These are phyloP conservation scores for Colletotrichum coccodes DNA, from an alignment of 2,329 filamentous ascomycete genomes.

Conservation along the genomic window DNA sequence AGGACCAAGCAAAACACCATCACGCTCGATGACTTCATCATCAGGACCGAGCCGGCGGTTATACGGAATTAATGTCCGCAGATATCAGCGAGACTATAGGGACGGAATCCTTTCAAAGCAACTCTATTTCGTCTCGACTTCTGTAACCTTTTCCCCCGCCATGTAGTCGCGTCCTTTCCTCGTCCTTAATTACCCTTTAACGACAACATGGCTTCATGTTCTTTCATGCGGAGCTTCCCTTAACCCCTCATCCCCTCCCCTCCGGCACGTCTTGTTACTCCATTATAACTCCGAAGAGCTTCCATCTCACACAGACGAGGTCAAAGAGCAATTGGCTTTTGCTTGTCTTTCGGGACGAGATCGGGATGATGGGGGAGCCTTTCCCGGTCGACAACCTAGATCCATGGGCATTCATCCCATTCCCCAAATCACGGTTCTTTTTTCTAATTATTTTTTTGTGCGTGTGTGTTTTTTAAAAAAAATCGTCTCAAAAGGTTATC, in stretches of 20 bases:
- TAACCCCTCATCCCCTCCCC: not conserved
- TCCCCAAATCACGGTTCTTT: not conserved
- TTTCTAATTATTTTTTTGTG: not conserved
- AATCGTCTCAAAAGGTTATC: not conserved
- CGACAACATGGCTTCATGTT: conserved; percentile 5
- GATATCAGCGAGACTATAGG: not conserved
- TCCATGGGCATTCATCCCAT: not conserved
- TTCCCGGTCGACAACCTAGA: not conserved
- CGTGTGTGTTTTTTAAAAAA: too few relatives aligned
- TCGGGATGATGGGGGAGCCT: not conserved
- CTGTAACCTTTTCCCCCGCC: not conserved
- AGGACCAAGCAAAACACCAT: not conserved
- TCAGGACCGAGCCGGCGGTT: not conserved
- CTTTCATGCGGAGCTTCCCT: conserved; percentile 19
- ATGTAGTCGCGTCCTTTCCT: conserved; percentile 9
- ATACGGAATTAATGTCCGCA: not conserved
- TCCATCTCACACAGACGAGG: not conserved
- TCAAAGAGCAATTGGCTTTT: conserved; percentile 9
- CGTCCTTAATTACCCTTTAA: conserved; percentile 14
- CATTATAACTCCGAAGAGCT: not conserved
- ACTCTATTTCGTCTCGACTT: not conserved
- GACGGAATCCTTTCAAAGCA: not conserved
- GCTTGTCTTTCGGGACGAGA: conserved; percentile 3
- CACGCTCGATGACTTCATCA: not conserved
- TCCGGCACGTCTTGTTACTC: not conserved